phyloP scores from a whole-genome alignment of 2,329 filamentous ascomycete species.

The Aspergillus novoparasiticus region DNA sequence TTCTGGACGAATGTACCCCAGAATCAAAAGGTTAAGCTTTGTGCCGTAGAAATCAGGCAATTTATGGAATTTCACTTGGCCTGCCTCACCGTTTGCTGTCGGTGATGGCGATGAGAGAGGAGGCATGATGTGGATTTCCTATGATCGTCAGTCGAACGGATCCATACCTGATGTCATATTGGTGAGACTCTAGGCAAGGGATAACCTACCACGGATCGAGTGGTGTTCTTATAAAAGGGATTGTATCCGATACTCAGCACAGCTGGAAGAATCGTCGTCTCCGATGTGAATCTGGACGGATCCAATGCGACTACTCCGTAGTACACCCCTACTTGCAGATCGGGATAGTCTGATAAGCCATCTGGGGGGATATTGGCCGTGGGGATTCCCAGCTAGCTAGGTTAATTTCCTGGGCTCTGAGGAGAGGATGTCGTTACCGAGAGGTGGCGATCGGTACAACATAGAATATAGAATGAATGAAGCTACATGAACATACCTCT shows the following conservation, averaged over 20 bases:
- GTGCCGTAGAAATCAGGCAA: conserved; percentile 79
- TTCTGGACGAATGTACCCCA: conserved; percentile 88
- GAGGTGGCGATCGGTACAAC: neutral
- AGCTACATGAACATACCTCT: conserved; percentile 60
- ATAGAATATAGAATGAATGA: neutral
- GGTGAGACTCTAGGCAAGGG: neutral
- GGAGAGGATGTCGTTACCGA: neutral
- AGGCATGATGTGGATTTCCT: conserved; percentile 85
- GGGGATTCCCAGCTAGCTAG: conserved; percentile 83
- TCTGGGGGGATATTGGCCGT: conserved; percentile 82
- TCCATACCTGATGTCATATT: neutral
- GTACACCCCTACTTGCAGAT: conserved; percentile 80
- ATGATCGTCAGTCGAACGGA: neutral
- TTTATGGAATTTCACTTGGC: conserved; percentile 41
- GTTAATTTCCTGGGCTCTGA: neutral
- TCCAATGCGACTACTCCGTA: conserved; percentile 85
- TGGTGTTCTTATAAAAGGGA: conserved; percentile 92
- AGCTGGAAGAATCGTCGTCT: conserved; percentile 69
- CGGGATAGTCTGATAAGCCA: conserved; percentile 63
- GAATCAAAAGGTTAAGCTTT: conserved; percentile 75
- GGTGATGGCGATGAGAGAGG: conserved; percentile 57
- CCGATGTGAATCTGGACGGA: conserved; percentile 35
- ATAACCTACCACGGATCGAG: conserved; percentile 68
- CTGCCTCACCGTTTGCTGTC: conserved; percentile 26
- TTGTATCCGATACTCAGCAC: conserved; percentile 97